These are phyloP conservation scores for Fragaria nilgerrensis DNA, from an alignment of 306 rosid species.

Conservation along the genomic window DNA sequence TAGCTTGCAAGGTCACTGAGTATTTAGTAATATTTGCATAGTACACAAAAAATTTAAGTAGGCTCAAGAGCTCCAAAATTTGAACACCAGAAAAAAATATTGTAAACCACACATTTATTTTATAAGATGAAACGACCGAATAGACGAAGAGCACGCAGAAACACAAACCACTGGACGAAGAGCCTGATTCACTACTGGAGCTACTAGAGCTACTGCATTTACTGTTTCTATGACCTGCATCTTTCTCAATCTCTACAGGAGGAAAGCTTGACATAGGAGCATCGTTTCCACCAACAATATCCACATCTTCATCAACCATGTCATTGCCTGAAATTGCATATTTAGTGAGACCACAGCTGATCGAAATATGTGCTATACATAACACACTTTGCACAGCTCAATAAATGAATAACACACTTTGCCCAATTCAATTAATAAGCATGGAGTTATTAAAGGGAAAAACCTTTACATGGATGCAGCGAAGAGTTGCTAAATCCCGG, in stretches of 20 bases:
- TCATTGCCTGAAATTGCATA: slow-evolving; percentile 58
- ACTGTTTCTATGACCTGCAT: slow-evolving; percentile 53
- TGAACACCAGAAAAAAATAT: slow-evolving; percentile 14
- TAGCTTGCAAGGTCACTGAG: not conserved
- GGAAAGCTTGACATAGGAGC: slow-evolving; percentile 76
- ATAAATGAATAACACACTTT: not conserved
- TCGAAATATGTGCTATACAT: not conserved
- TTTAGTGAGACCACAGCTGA: slow-evolving; percentile 2
- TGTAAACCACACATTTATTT: not conserved
- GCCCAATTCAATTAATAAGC: not conserved
- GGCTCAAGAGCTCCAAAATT: slow-evolving; percentile 7
- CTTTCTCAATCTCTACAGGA: slow-evolving; percentile 79
- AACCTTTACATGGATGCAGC: slow-evolving; percentile 71
- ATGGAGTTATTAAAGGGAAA: not conserved
- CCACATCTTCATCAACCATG: slow-evolving; percentile 81
- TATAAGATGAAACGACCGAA: not conserved
- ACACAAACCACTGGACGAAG: slow-evolving; percentile 91
- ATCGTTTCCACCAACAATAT: slow-evolving; percentile 85
- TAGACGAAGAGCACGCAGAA: slow-evolving; percentile 24
- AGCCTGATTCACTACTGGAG: slow-evolving; percentile 85
- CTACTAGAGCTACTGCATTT: slow-evolving; percentile 73
- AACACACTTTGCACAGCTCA: not conserved
- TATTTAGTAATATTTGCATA: not conserved
- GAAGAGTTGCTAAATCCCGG: slow-evolving; percentile 82
- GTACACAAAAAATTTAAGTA: not conserved